These are phyloP conservation scores for Sphagnurus paluster DNA, from an alignment of 1,284 basidiomycete species.

Conservation along the genomic window DNA sequence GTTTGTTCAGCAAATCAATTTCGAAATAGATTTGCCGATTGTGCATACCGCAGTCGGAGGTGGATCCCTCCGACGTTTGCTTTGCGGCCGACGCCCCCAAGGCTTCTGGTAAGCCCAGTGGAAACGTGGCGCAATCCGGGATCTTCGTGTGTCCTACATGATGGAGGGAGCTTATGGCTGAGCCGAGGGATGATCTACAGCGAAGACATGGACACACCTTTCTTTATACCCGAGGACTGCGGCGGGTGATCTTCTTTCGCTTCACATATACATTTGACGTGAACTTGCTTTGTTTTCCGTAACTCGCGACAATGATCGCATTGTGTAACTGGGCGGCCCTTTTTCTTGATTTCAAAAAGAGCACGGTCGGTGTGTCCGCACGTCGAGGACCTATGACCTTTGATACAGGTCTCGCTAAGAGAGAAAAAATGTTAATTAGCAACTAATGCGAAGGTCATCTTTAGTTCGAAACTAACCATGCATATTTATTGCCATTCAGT, in stretches of 20 bases:
- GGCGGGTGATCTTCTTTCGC: slow-evolving; percentile 36
- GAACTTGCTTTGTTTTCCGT: slow-evolving; percentile 70
- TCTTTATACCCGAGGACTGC: slow-evolving; percentile 40
- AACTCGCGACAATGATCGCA: slow-evolving; percentile 78
- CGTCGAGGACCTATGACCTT: slow-evolving; percentile 85
- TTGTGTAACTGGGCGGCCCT: slow-evolving; percentile 82
- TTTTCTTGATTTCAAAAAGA: slow-evolving; percentile 86
- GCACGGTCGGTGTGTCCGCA: slow-evolving; percentile 81
- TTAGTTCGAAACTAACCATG: slow-evolving; percentile 52
- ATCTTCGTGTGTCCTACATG: slow-evolving; percentile 52
- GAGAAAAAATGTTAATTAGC: background rate
- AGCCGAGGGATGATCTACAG: slow-evolving; percentile 31
- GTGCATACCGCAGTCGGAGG: slow-evolving; percentile 53
- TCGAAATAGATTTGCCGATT: slow-evolving; percentile 30
- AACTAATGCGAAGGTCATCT: slow-evolving; percentile 2
- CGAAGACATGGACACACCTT: slow-evolving; percentile 46
- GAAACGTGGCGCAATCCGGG: slow-evolving; percentile 68
- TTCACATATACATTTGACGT: slow-evolving; percentile 72
- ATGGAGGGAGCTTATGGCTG: slow-evolving; percentile 46
- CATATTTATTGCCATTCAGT: slow-evolving; percentile 81
- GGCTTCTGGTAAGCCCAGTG: slow-evolving; percentile 65
- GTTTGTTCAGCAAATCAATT: slow-evolving; percentile 33
- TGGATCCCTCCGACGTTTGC: slow-evolving; percentile 45
- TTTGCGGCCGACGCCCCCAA: slow-evolving; percentile 64
- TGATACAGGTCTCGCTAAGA: slow-evolving; percentile 81